phyloP scores from a whole-genome alignment of 192 early-diverging fungal genomes.

The Podila epicladia region DNA sequence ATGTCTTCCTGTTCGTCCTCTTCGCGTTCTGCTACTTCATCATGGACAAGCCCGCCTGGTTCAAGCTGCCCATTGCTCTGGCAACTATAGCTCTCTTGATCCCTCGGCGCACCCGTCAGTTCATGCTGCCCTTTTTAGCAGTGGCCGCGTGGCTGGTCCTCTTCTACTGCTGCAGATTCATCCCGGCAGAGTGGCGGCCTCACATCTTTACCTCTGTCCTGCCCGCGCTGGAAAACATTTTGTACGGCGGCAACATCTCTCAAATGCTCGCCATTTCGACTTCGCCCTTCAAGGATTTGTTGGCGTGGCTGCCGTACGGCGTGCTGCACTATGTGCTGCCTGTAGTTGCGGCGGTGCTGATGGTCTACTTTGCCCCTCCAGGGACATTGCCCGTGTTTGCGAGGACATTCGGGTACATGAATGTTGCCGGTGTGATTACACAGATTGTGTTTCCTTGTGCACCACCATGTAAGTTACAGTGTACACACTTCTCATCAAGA shows the following conservation, averaged over 20 bases:
- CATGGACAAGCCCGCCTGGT: conserved; percentile 46
- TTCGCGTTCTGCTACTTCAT: conserved; percentile 50
- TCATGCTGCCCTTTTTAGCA: conserved; percentile 58
- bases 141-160: conserved; percentile 63
- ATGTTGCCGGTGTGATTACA: conserved; percentile 72
- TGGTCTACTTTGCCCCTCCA: conserved; percentile 63
- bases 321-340: conserved; percentile 73
- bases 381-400: conserved; percentile 60
- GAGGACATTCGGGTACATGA: conserved; percentile 72
- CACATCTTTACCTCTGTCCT: conserved; percentile 71
- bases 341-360: conserved; percentile 57
- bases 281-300: conserved; percentile 61
- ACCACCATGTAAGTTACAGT: conserved; percentile 76
- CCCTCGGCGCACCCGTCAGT: conserved; percentile 54
- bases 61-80: conserved; percentile 39
- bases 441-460: conserved; percentile 73
- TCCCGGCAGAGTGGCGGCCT: conserved; percentile 60
- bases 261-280: conserved; percentile 64
- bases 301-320: conserved; percentile 78
- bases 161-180: conserved; percentile 64
- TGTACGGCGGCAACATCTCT: conserved; percentile 71
- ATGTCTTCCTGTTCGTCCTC: conserved; percentile 53
- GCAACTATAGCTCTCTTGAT: conserved; percentile 23
- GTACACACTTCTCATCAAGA: neutral
- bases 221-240: conserved; percentile 70